Conservation (phyloP, 306 rosid species). For the Prunus davidiana region DNA sequence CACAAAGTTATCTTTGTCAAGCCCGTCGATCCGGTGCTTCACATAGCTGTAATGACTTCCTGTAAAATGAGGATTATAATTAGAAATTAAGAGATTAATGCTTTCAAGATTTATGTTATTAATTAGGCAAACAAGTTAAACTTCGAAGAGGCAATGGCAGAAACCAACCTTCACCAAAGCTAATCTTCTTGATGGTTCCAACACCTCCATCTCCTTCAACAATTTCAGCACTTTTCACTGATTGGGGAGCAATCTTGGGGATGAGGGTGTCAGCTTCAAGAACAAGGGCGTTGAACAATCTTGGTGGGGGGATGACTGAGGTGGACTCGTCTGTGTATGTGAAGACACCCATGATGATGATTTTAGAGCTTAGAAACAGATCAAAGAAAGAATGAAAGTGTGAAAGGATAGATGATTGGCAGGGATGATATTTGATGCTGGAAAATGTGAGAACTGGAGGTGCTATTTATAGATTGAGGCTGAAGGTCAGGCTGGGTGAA, state of each 20-base stretch:
- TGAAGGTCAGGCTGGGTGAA: no score
- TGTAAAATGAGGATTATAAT: background rate
- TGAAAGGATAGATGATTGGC: no score
- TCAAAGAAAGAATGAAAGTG: no score
- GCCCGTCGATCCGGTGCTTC: slow-evolving; percentile 27
- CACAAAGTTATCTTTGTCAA: no score
- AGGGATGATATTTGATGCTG: no score
- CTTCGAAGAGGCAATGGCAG: background rate
- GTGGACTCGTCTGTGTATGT: slow-evolving; percentile 16
- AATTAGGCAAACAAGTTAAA: no score
- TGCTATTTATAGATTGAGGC: no score
- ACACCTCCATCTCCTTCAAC: slow-evolving; percentile 49
- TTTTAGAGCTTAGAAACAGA: no score
- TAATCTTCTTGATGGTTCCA: slow-evolving; percentile 42
- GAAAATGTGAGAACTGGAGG: no score
- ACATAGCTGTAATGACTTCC: background rate
- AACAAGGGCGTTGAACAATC: slow-evolving; percentile 38
- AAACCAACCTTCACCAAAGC: background rate
- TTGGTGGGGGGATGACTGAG: slow-evolving; percentile 34
- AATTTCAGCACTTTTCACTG: slow-evolving; percentile 18
- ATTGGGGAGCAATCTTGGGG: slow-evolving; percentile 29
- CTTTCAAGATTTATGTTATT: no score
- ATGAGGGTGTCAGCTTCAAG: slow-evolving; percentile 38
- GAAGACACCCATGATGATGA: background rate
- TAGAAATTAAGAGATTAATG: no score